Percentiles rank a stretch among this genome's conserved stretches.
Evolutionary conservation across 495 filamentous ascomycete species (phyloP).

Genomic region (Cercophora newfieldiana): DNA sequence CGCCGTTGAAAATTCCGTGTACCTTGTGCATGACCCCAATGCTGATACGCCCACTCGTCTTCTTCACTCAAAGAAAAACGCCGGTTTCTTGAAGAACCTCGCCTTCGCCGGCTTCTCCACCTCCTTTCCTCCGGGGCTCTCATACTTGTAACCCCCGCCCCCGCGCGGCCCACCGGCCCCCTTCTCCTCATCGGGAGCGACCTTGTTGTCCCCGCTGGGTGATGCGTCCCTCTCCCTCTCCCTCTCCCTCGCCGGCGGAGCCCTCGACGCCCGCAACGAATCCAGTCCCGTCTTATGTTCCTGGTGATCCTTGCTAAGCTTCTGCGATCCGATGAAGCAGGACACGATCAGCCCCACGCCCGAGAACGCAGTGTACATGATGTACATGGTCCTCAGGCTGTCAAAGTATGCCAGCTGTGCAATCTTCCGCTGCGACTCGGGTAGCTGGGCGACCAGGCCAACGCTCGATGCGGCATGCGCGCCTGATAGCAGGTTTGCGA

Average conservation of each 20-base stretch:
- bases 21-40: too few species aligned
- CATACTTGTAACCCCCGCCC: neutral
- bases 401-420: conserved; percentile 57
- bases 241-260: neutral
- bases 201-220: too few species aligned
- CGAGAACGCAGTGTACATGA: conserved; percentile 59
- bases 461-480: conserved; percentile 60
- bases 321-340: conserved; percentile 55
- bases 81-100: conserved; percentile 9
- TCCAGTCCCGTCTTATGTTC: conserved; percentile 64
- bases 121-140: neutral
- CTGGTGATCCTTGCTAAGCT: conserved; percentile 59
- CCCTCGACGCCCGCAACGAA: conserved; percentile 36
- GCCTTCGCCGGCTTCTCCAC: neutral
- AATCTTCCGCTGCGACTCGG: conserved; percentile 45
- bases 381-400: conserved; percentile 66
- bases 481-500: conserved; percentile 47
- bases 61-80: conserved; percentile 21
- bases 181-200: conserved; percentile 24
- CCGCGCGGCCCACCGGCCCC: neutral
- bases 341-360: conserved; percentile 56
- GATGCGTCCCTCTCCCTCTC: too few species aligned
- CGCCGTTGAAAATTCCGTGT: too few species aligned
- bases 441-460: conserved; percentile 53
- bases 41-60: neutral